Percentiles rank a stretch among this genome's conserved stretches.
Evolutionary conservation across 176 grass and related monocot species (phyloP).

Genomic region (Hsuehochloa calcarea): DNA sequence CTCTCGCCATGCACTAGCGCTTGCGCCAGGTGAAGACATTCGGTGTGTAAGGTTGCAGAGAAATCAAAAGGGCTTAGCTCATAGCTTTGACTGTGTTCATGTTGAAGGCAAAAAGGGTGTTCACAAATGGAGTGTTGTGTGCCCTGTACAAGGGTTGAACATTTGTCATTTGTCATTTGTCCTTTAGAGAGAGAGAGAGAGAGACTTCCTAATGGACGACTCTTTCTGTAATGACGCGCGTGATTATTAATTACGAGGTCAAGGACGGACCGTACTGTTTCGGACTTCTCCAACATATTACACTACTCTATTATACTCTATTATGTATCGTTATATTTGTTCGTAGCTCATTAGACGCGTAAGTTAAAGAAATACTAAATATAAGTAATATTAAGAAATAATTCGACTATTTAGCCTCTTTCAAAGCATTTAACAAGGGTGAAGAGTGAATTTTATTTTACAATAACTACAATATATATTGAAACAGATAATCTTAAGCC

Average conservation of each 20-base stretch:
- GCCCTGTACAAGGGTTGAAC: not conserved
- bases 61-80: conserved; percentile 36
- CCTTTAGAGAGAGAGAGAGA: not conserved
- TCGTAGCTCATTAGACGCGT: rapidly evolving
- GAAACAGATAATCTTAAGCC: too few relatives aligned
- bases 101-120: not conserved
- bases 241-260: not conserved
- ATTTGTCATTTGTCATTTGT: not conserved
- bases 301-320: too few relatives aligned
- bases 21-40: conserved; percentile 13
- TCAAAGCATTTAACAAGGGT: too few relatives aligned
- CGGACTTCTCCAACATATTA: not conserved
- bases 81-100: conserved; percentile 27
- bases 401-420: too few relatives aligned
- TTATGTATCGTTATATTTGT: too few relatives aligned
- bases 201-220: not conserved
- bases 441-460: too few relatives aligned
- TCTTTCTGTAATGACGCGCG: not conserved
- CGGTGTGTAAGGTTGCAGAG: not conserved
- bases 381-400: too few relatives aligned
- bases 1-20: not conserved
- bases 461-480: too few relatives aligned
- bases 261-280: not conserved
- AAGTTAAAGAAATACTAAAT: too few relatives aligned
- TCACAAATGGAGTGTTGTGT: not conserved